Evolutionary conservation across 345 rosid species (phyloP).

Genomic region (Excoecaria agallocha): DNA sequence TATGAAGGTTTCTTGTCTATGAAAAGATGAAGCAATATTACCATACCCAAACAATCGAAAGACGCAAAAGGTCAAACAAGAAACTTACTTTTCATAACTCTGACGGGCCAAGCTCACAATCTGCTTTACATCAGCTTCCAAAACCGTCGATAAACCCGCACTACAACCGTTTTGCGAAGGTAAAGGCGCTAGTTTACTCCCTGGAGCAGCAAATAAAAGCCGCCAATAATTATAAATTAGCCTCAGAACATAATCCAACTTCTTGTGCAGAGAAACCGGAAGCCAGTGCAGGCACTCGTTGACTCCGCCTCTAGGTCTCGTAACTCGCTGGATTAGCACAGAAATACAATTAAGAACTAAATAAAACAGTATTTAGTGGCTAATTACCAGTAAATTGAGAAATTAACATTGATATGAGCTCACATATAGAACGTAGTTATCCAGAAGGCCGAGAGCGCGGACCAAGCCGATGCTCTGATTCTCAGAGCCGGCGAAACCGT

Average conservation of each 20-base stretch:
- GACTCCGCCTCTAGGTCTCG: slow-evolving; percentile 90
- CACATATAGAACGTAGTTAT: slow-evolving; percentile 66
- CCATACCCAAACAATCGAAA: not conserved
- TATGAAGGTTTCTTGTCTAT: not conserved
- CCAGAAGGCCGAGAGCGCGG: slow-evolving; percentile 75
- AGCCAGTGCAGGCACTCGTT: slow-evolving; percentile 95
- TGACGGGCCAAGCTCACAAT: slow-evolving; percentile 76
- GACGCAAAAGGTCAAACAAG: slow-evolving; percentile 7
- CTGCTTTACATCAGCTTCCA: slow-evolving; percentile 78
- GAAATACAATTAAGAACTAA: not conserved
- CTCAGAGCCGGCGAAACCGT: slow-evolving; percentile 81
- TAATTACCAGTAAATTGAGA: not conserved
- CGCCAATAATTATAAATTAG: slow-evolving; percentile 51
- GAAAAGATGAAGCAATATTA: not conserved
- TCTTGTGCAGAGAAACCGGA: slow-evolving; percentile 80
- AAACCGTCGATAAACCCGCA: slow-evolving; percentile 63
- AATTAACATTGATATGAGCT: slow-evolving; percentile 27
- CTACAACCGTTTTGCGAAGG: slow-evolving; percentile 55
- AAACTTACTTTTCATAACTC: slow-evolving; percentile 67
- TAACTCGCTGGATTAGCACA: slow-evolving; percentile 59
- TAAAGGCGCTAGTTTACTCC: slow-evolving; percentile 32
- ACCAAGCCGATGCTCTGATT: slow-evolving; percentile 87
- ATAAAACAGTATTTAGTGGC: not conserved
- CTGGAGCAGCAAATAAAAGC: slow-evolving; percentile 35
- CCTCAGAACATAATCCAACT: slow-evolving; percentile 50